Conservation (phyloP, 176 grass and related monocot species). For the Aegilops tauschii region DNA sequence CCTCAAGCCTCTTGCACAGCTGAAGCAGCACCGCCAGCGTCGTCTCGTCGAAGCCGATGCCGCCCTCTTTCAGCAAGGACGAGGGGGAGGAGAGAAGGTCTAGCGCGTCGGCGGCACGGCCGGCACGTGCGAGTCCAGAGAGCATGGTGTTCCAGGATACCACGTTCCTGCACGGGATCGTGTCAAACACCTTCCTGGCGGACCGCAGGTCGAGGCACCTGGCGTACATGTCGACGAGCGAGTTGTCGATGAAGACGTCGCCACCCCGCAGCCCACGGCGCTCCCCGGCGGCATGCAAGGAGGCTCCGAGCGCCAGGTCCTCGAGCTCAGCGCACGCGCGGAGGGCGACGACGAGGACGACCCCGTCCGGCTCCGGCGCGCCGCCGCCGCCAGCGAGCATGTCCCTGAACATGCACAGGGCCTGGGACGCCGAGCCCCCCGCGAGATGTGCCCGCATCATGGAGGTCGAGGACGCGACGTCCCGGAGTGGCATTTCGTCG, state of each 20-base stretch:
- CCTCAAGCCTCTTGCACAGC: constrained; percentile 49
- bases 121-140: constrained; percentile 37
- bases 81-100: not conserved
- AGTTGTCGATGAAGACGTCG: not conserved
- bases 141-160: constrained; percentile 69
- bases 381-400: accelerated
- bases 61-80: not conserved
- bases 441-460: not conserved
- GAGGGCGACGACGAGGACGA: not conserved
- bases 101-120: constrained; percentile 10
- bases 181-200: not conserved
- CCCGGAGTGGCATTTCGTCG: not conserved
- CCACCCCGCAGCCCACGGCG: not conserved
- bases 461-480: not conserved
- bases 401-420: not conserved
- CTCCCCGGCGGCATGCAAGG: not conserved
- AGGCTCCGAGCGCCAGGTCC: not conserved
- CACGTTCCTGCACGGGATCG: constrained; percentile 25
- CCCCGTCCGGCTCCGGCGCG: not conserved
- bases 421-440: not conserved
- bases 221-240: not conserved
- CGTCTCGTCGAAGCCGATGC: constrained; percentile 23
- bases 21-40: constrained; percentile 44
- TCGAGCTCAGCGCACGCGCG: not conserved
- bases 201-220: not conserved